Conservation (phyloP, 306 rosid genomes). For the Quercus cerris region DNA sequence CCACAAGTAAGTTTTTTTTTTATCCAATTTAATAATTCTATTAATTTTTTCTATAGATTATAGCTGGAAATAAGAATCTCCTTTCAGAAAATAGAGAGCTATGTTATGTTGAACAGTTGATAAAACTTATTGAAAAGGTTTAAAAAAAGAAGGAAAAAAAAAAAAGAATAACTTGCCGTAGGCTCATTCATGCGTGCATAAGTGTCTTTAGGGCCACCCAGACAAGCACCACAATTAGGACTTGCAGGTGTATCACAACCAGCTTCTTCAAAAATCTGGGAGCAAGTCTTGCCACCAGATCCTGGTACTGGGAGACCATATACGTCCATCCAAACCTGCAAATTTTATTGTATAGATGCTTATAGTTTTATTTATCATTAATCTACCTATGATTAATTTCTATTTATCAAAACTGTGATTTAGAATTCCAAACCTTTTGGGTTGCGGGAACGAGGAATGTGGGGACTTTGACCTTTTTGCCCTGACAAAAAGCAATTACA, state of each 20-base stretch:
- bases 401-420: background rate
- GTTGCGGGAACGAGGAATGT: slow-evolving; percentile 99
- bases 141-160: background rate
- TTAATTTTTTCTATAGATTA: slow-evolving; percentile 1
- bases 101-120: slow-evolving; percentile 4
- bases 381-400: slow-evolving; percentile 11
- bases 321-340: slow-evolving; percentile 91
- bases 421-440: slow-evolving; percentile 66
- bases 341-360: slow-evolving; percentile 8
- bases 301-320: slow-evolving; percentile 80
- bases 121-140: background rate
- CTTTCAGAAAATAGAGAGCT: background rate
- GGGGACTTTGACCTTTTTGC: slow-evolving; percentile 90
- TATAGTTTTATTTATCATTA: slow-evolving; percentile 1
- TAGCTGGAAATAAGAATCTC: background rate
- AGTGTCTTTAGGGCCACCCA: slow-evolving; percentile 96
- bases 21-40: background rate
- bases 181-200: slow-evolving; percentile 89
- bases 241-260: slow-evolving; percentile 99
- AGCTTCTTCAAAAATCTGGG: slow-evolving; percentile 98
- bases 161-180: slow-evolving; percentile 48
- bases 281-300: slow-evolving; percentile 95
- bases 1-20: background rate
- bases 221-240: slow-evolving; percentile 94
- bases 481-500: slow-evolving; percentile 47